Evolutionary conservation across 768 basidiomycete species (phyloP), one percentile per base, ranked within the genome.

Genomic region (Mycena sanguinolenta): DNA sequence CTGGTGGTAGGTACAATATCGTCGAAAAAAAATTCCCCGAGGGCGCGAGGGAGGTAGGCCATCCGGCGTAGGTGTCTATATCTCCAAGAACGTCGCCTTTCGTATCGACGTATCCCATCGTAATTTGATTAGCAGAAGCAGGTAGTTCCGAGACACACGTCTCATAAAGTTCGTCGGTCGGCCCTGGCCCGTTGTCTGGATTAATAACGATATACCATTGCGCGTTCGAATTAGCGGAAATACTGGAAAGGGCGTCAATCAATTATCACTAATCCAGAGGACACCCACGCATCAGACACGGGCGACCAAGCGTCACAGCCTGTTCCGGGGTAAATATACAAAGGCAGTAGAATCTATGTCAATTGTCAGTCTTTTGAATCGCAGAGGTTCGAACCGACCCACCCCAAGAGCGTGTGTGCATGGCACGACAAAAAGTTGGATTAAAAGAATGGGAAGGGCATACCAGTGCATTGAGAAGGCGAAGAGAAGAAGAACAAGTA

Each of bases 141-240:
- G n/a, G n/a, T n/a, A n/a, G n/a, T n/a, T n/a, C n/a, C n/a, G n/a
- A n/a, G n/a, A n/a, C n/a, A n/a, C n/a, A n/a, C n/a, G n/a, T n/a
- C n/a, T n/a, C n/a, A n/a, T n/a, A n/a, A n/a, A n/a, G n/a, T n/a
- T n/a, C 12, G 36, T 72, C 65, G 23, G 39, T 27, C 7, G 54
- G 30, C 8, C 71, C 71, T 54, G 70, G 70, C 0, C 70, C 70
- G n/a, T 17, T 44, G 36, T 64, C 32, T 3, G 70, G 70, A 30
- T 64, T 72, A 9, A 72, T 30, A 16, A 72, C 50, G 58, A 65
- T 68, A 28, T 72, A 72, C 53, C 54, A 72, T 38, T 30, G 44
- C 5, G 58, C 44, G 19, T 14, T 34, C 4, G 62, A 23, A 23
- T 65, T 38, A 4, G 71, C 67, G 38, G 70, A 67, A 23, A 71